These are phyloP conservation scores for Colletotrichum falcatum DNA, from an alignment of 2,329 filamentous ascomycete genomes.

Conservation along the genomic window DNA sequence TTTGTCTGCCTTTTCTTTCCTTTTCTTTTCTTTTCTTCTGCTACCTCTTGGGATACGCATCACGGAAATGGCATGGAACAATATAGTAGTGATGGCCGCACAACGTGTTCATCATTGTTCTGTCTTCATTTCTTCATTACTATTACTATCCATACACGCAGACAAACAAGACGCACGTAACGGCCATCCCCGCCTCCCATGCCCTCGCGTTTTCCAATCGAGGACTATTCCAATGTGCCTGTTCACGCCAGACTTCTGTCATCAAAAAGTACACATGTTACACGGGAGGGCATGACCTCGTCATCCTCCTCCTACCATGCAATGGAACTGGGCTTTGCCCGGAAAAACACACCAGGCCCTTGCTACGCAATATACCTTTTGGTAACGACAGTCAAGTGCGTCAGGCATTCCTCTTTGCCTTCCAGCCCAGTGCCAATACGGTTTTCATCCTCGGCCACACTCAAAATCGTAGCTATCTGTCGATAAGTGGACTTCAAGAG, in stretches of 20 bases:
- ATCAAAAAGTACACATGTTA: constrained; percentile 21
- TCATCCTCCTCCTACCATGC: constrained; percentile 5
- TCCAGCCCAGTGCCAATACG: constrained; percentile 15
- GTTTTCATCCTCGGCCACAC: constrained; percentile 20
- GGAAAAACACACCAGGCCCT: constrained; percentile 7
- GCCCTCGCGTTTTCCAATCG: constrained; percentile 28
- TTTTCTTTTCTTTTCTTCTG: not conserved
- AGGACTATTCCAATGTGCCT: constrained; percentile 25
- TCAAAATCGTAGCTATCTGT: constrained; percentile 22
- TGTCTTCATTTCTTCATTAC: constrained; percentile 39
- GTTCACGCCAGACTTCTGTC: constrained; percentile 6
- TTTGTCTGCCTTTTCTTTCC: not conserved
- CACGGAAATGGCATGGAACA: not conserved
- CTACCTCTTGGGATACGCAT: not conserved
- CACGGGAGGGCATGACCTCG: constrained; percentile 13
- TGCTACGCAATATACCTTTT: not conserved
- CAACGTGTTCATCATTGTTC: not conserved
- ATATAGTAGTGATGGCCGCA: no score
- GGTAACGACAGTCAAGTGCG: constrained; percentile 33
- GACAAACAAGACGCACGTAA: constrained; percentile 20
- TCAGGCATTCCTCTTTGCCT: constrained; percentile 15
- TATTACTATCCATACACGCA: constrained; percentile 41
- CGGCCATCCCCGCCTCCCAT: constrained; percentile 10
- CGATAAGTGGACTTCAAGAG: constrained; percentile 11
- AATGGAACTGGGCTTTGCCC: constrained; percentile 4